These are phyloP conservation scores for Colletotrichum eremochloae DNA, from an alignment of 2,329 filamentous ascomycete species.

Conservation along the genomic window DNA sequence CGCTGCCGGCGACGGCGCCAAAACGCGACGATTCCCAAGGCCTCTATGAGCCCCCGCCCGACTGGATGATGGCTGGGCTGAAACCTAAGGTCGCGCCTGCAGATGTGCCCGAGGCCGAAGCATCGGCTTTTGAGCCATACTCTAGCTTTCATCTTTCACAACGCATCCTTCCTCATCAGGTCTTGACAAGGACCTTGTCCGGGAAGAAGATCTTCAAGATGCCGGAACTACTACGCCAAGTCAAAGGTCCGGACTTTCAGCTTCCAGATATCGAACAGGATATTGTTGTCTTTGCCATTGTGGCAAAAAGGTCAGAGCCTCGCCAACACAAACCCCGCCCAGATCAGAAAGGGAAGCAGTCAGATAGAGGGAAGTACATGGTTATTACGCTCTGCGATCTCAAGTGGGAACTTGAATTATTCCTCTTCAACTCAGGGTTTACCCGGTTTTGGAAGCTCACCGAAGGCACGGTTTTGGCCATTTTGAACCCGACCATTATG, in stretches of 20 bases:
- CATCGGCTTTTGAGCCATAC: constrained; percentile 84
- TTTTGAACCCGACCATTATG: constrained; percentile 93
- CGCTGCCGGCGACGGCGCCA: constrained; percentile 16
- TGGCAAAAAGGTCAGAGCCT: constrained; percentile 90
- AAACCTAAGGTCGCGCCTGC: constrained; percentile 47
- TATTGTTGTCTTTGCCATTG: constrained; percentile 88
- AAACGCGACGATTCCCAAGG: constrained; percentile 26
- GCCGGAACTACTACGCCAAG: constrained; percentile 82
- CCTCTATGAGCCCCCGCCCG: constrained; percentile 35
- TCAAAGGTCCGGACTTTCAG: constrained; percentile 87
- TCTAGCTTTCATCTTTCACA: constrained; percentile 87
- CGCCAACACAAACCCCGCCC: constrained; percentile 66
- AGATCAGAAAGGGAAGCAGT: constrained; percentile 60
- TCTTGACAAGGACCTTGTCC: constrained; percentile 81
- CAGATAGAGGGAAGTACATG: constrained; percentile 88
- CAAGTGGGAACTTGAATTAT: constrained; percentile 91
- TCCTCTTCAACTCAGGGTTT: constrained; percentile 91
- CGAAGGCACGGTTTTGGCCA: constrained; percentile 89
- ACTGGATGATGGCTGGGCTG: constrained; percentile 30
- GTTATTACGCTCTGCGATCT: constrained; percentile 89
- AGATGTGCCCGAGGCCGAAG: constrained; percentile 60
- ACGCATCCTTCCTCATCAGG: constrained; percentile 84
- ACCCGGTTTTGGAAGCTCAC: constrained; percentile 94
- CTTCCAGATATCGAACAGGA: constrained; percentile 88
- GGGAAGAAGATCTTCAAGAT: constrained; percentile 83